Conservation (phyloP, 2,329 filamentous ascomycete species). For the Arthrobotrys musiformis region DNA sequence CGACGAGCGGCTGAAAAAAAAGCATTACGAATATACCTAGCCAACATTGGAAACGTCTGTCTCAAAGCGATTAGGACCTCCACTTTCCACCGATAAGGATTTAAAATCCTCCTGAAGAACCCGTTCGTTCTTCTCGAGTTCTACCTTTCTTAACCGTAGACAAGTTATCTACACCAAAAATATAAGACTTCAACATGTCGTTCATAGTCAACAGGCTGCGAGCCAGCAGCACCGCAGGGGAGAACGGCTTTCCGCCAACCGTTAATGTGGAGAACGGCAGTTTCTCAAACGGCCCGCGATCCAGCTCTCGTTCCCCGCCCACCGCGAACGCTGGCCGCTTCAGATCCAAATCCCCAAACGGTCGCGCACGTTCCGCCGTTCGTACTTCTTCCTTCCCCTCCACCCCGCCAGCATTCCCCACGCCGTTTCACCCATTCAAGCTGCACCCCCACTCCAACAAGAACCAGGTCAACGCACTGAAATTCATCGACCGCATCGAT, state of each 20-base stretch:
- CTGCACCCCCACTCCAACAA: conserved; percentile 53
- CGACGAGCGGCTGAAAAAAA: conserved; percentile 50
- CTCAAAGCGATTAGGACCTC: not conserved
- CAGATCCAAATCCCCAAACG: conserved; percentile 46
- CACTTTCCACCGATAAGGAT: conserved; percentile 22
- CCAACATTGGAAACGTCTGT: conserved; percentile 17
- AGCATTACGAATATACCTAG: conserved; percentile 51
- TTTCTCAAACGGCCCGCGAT: not conserved
- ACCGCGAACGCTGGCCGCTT: conserved; percentile 5
- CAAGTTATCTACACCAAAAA: not conserved
- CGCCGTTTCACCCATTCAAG: conserved; percentile 54
- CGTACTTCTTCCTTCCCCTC: conserved; percentile 45
- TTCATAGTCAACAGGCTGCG: conserved; percentile 43
- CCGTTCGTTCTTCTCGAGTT: not conserved
- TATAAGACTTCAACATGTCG: conserved; percentile 33
- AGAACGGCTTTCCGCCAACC: conserved; percentile 4
- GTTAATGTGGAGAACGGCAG: conserved; percentile 35
- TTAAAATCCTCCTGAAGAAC: conserved; percentile 13
- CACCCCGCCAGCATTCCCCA: conserved; percentile 49
- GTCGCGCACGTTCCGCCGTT: conserved; percentile 26
- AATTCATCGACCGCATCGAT: conserved; percentile 55
- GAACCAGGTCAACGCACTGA: conserved; percentile 56
- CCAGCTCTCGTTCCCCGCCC: conserved; percentile 47
- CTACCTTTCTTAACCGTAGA: not conserved
- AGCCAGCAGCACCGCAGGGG: conserved; percentile 16